Base-by-base conservation (phyloP, 2,329 filamentous ascomycete species). In the Alternaria triticimaculans region DNA sequence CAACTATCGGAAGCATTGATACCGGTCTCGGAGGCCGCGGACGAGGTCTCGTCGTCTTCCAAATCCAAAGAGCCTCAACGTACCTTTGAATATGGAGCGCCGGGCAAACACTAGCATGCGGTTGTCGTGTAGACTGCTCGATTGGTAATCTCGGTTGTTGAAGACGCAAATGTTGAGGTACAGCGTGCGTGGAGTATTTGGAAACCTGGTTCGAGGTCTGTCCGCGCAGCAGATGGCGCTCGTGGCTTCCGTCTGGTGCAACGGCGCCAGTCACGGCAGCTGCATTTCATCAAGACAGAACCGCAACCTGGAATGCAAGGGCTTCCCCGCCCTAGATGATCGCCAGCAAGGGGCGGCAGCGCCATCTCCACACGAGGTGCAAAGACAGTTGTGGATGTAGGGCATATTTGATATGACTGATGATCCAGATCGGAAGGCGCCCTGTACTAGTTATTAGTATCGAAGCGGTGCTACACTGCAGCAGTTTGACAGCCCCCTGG, bases 401-500 rank as follows among this genome's bases (percentile, higher is more conserved):
- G 60, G 63, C 56, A 66, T 53, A 51, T 51, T 58, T 30, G 55
- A 30, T 43, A 58, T 21, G 30, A 51, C 51, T 49, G 21, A 55
- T 71, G 68, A 60, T 50, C 66, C 67, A 66, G 62, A 57, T 43
- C 12, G 20, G 43, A 30, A 46, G 55, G 55, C 37, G 60, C 58
- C 37, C 25, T 46, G 41, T 26, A 23, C 44, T 63, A 55, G 43
- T n/a, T 44, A 37, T 33, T 51, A 43, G 49, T 43, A 18, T 59
- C 21, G 60, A 58, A 44, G 66, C 62, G 30, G 69, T 64, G 67
- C 68, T 67, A 72, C 72, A 70, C 76, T 75, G 75, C 70, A 64
- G 68, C 61, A 64, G 68, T 70, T 64, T 76, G 76, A 76, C 71
- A 76, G 74, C 68, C 74, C 70, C 68, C 73, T 71, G 67, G 60